These are phyloP conservation scores for Hygrocybe punicea DNA, from an alignment of 768 basidiomycete genomes.

Conservation along the genomic window DNA sequence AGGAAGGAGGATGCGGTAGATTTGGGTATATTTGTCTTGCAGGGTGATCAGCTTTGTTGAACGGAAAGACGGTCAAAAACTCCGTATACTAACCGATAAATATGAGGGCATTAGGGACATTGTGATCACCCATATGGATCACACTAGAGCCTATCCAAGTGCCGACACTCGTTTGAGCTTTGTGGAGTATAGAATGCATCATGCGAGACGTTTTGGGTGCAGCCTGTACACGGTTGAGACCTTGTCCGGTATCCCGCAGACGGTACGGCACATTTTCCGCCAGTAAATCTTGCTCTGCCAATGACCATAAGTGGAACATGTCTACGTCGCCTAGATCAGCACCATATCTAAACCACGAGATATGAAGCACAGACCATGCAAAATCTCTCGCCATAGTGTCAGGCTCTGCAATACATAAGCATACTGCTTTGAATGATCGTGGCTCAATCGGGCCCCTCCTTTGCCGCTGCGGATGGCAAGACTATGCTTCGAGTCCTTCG, in stretches of 20 bases:
- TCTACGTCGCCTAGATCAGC: constrained; percentile 41
- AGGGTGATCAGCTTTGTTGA: neutral
- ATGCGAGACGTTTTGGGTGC: constrained; percentile 86
- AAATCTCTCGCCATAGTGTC: constrained; percentile 81
- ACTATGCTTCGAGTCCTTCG: constrained; percentile 59
- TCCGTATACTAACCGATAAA: constrained; percentile 71
- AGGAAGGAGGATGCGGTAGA: constrained; percentile 84
- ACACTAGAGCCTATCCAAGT: constrained; percentile 84
- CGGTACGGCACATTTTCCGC: constrained; percentile 73
- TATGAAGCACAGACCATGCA: constrained; percentile 55
- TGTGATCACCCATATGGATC: constrained; percentile 87
- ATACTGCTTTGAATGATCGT: constrained; percentile 82
- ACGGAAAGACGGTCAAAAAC: neutral
- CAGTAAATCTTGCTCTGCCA: constrained; percentile 79
- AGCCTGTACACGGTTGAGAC: constrained; percentile 84
- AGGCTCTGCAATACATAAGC: constrained; percentile 83
- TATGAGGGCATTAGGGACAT: constrained; percentile 79
- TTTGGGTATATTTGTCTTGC: constrained; percentile 81
- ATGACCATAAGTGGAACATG: constrained; percentile 84
- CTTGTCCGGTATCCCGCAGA: constrained; percentile 84
- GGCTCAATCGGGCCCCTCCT: constrained; percentile 75
- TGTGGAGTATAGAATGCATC: constrained; percentile 85
- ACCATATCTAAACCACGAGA: neutral
- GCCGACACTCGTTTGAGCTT: constrained; percentile 77
- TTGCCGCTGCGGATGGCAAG: constrained; percentile 79